phyloP scores from a whole-genome alignment of 2,329 filamentous ascomycete genomes.

The Neurospora crassa region DNA sequence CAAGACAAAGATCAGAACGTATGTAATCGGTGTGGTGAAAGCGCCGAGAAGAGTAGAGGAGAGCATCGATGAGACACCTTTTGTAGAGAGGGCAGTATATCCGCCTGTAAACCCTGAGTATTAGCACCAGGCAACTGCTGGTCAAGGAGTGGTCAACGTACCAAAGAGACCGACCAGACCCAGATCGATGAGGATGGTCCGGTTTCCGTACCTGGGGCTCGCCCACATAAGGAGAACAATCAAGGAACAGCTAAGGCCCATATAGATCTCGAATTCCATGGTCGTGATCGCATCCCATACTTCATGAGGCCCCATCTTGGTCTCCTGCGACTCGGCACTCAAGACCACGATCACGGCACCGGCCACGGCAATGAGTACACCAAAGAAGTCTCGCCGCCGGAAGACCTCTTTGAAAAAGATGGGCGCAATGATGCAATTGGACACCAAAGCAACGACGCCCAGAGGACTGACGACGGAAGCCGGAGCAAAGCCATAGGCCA shows the following conservation, averaged over 20 bases:
- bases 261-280: constrained; percentile 84
- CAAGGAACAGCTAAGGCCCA: constrained; percentile 63
- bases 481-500: constrained; percentile 95
- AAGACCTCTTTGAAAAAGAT: constrained; percentile 89
- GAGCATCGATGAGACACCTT: constrained; percentile 89
- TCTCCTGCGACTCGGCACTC: constrained; percentile 81
- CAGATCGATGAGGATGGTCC: constrained; percentile 82
- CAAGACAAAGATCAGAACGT: constrained; percentile 71
- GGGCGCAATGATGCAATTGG: constrained; percentile 93
- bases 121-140: background rate
- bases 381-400: constrained; percentile 73
- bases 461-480: constrained; percentile 95
- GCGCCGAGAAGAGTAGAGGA: constrained; percentile 84
- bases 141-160: constrained; percentile 30
- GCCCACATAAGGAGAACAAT: constrained; percentile 73
- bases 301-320: constrained; percentile 80
- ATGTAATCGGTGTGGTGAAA: constrained; percentile 86
- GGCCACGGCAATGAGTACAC: constrained; percentile 75
- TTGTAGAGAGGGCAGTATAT: constrained; percentile 94
- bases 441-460: constrained; percentile 92
- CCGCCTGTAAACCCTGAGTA: constrained; percentile 47
- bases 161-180: constrained; percentile 91
- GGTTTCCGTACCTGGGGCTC: constrained; percentile 75
- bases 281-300: constrained; percentile 83
- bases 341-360: constrained; percentile 90